These are phyloP conservation scores for Astrothelium subdiscretum DNA, from an alignment of 495 filamentous ascomycete species.

Conservation along the genomic window DNA sequence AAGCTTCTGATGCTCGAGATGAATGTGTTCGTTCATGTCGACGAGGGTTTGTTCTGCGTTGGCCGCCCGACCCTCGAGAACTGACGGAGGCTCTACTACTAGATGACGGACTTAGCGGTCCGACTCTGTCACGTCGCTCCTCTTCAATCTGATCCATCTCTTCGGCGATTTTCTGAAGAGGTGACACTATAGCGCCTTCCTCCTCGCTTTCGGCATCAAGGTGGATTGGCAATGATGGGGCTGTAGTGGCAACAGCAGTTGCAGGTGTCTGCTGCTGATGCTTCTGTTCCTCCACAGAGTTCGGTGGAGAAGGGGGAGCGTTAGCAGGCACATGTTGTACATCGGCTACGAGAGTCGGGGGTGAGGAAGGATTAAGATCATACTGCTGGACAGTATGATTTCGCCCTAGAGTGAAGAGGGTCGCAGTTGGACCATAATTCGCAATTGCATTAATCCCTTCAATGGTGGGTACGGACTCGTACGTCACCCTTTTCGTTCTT, in stretches of 20 bases:
- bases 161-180: constrained; percentile 50
- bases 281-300: constrained; percentile 53
- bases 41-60: constrained; percentile 28
- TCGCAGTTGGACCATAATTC: constrained; percentile 78
- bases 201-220: constrained; percentile 57
- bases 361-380: constrained; percentile 56
- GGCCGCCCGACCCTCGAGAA: constrained; percentile 33
- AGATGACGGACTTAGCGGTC: constrained; percentile 31
- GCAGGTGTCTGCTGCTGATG: constrained; percentile 17
- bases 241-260: constrained; percentile 6
- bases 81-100: constrained; percentile 32
- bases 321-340: constrained; percentile 70
- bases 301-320: constrained; percentile 65
- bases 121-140: constrained; percentile 34
- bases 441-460: constrained; percentile 71
- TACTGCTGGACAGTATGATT: constrained; percentile 90
- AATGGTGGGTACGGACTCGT: constrained; percentile 73
- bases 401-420: constrained; percentile 83
- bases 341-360: constrained; percentile 62
- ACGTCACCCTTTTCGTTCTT: constrained; percentile 86
- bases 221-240: constrained; percentile 36
- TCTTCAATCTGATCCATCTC: constrained; percentile 47
- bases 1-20: constrained; percentile 27
- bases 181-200: constrained; percentile 41
- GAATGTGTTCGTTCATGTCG: constrained; percentile 49